Evolutionary conservation across 192 early-diverging fungal species (phyloP).

Genomic region (Phlyctochytrium bullatum): DNA sequence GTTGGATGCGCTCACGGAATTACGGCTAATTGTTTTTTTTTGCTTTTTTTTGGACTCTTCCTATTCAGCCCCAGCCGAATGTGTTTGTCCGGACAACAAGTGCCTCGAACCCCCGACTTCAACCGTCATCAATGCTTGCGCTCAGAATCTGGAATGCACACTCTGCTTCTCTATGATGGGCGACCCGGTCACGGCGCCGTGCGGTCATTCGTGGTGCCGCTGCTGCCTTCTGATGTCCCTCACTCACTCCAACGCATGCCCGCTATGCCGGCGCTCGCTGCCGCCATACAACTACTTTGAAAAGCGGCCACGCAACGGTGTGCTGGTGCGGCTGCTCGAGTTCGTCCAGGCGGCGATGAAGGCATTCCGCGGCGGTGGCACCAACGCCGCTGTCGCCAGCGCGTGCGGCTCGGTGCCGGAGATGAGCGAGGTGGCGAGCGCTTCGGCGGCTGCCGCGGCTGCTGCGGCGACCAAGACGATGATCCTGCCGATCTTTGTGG

Average conservation of each 20-base stretch:
- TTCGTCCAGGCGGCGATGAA: background rate
- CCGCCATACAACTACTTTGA: constrained; percentile 11
- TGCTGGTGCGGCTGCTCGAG: background rate
- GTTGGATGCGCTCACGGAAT: no score
- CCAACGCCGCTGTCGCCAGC: background rate
- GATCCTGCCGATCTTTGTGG: constrained; percentile 57
- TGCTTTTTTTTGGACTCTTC: no score
- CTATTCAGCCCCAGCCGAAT: no score
- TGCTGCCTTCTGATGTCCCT: constrained; percentile 37
- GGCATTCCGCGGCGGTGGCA: background rate
- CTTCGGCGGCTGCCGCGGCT: no score
- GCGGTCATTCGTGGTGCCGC: constrained; percentile 66
- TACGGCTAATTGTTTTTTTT: no score
- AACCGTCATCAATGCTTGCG: constrained; percentile 9
- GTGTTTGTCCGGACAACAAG: no score
- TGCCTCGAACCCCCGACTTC: no score
- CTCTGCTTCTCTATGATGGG: constrained; percentile 55
- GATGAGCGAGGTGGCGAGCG: no score
- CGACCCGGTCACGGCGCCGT: constrained; percentile 60
- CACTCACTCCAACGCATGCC: constrained; percentile 7
- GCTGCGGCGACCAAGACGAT: constrained; percentile 32
- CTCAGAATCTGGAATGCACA: constrained; percentile 52
- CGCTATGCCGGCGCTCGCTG: constrained; percentile 14
- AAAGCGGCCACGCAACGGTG: background rate
- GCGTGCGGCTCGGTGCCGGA: background rate